These are phyloP conservation scores for Kuraishia molischiana DNA, from an alignment of 805 yeast species.

Conservation along the genomic window DNA sequence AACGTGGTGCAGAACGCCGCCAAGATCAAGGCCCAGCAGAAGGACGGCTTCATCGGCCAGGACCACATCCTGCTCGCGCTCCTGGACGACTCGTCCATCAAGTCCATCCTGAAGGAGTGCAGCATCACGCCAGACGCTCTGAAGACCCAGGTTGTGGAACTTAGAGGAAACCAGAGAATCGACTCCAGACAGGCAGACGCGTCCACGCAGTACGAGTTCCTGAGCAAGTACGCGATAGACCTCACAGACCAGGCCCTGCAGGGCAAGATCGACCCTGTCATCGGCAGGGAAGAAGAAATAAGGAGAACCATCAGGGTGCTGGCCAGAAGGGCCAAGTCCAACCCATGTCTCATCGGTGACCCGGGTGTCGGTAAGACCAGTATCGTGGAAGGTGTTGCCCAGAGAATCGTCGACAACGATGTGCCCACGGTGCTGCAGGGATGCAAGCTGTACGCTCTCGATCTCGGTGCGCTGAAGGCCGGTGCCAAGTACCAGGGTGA, in stretches of 20 bases:
- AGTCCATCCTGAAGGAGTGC: conserved; percentile 63
- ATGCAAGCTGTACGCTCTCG: conserved; percentile 78
- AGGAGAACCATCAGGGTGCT: conserved; percentile 89
- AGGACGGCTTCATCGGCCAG: conserved; percentile 87
- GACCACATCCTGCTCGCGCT: conserved; percentile 86
- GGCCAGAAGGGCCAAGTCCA: conserved; percentile 95
- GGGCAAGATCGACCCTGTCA: conserved; percentile 96
- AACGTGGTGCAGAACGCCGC: conserved; percentile 65
- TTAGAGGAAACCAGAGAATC: conserved; percentile 86
- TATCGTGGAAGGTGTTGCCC: conserved; percentile 98
- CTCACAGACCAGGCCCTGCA: conserved; percentile 88
- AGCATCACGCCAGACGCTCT: conserved; percentile 60
- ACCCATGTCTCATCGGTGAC: conserved; percentile 95
- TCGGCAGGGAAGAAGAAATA: conserved; percentile 98
- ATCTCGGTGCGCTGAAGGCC: conserved; percentile 93
- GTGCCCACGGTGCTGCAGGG: conserved; percentile 82
- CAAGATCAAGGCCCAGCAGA: conserved; percentile 76
- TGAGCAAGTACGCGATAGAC: conserved; percentile 85
- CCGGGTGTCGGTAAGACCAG: conserved; percentile 99
- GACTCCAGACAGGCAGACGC: conserved; percentile 94
- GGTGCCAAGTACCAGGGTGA: conserved; percentile 99
- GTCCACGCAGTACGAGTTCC: conserved; percentile 71
- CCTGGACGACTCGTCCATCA: conserved; percentile 66
- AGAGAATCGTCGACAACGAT: conserved; percentile 90
- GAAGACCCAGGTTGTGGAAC: conserved; percentile 64